Conservation (phyloP, 2,329 filamentous ascomycete genomes). For the Colletotrichum lupini region DNA sequence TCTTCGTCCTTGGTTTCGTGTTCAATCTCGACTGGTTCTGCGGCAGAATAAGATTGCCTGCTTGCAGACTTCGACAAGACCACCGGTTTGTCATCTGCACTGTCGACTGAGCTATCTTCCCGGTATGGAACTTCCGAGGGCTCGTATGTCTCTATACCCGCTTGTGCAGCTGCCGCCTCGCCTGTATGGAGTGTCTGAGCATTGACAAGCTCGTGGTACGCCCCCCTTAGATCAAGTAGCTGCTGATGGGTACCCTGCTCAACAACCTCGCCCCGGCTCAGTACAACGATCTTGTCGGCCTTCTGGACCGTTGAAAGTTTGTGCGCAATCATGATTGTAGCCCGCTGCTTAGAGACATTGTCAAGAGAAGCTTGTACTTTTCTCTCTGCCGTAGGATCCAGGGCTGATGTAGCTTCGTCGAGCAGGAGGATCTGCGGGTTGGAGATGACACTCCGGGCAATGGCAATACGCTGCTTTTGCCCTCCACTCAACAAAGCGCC, state of each 20-base stretch:
- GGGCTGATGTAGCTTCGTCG: slow-evolving; percentile 71
- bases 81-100: background rate
- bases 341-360: slow-evolving; percentile 62
- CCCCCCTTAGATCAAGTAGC: slow-evolving; percentile 49
- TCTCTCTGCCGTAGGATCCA: slow-evolving; percentile 46
- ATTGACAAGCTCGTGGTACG: slow-evolving; percentile 37
- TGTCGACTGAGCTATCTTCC: background rate
- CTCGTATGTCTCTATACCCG: background rate
- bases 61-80: background rate
- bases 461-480: slow-evolving; percentile 70
- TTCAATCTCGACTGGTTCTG: background rate
- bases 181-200: slow-evolving; percentile 33
- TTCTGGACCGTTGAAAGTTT: slow-evolving; percentile 64
- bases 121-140: background rate
- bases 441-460: slow-evolving; percentile 70
- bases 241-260: slow-evolving; percentile 70
- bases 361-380: slow-evolving; percentile 59
- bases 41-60: background rate
- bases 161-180: background rate
- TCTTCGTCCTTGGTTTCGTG: background rate
- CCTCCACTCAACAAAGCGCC: slow-evolving; percentile 72
- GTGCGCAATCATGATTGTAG: slow-evolving; percentile 73
- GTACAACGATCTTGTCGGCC: slow-evolving; percentile 72
- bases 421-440: slow-evolving; percentile 71
- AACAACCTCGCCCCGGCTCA: slow-evolving; percentile 64